Percentiles rank a stretch among this genome's conserved stretches.
Conservation (phyloP, 192 early-diverging fungal species). For the Powellomyces hirtus region DNA sequence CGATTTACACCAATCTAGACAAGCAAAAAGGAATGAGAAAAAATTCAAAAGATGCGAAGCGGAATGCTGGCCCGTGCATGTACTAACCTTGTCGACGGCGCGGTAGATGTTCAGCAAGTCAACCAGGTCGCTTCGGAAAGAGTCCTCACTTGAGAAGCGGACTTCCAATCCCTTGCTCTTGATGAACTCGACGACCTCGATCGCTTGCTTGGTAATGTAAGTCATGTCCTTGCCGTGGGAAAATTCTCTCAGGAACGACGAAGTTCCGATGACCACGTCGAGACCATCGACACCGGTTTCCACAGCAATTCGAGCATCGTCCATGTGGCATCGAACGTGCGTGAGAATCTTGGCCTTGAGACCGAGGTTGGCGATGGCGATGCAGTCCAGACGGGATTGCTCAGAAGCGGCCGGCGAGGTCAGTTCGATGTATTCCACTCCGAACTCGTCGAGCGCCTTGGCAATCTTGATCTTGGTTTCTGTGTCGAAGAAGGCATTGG, state of each 20-base stretch:
- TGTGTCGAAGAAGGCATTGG: constrained; percentile 97
- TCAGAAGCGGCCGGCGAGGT: constrained; percentile 96
- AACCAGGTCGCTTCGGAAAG: constrained; percentile 95
- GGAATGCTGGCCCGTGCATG: background rate
- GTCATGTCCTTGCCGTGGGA: constrained; percentile 99
- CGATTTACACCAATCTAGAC: constrained; percentile 88
- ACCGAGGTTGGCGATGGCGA: constrained; percentile 85
- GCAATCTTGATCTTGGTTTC: constrained; percentile 98
- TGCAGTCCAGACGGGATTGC: constrained; percentile 91
- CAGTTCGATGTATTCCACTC: constrained; percentile 98
- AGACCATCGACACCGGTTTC: constrained; percentile 97
- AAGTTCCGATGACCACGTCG: constrained; percentile 97
- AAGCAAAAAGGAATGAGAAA: background rate
- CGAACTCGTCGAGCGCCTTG: constrained; percentile 96
- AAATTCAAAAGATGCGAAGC: background rate
- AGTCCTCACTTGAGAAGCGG: constrained; percentile 97
- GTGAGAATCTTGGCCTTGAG: constrained; percentile 97
- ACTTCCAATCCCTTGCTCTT: constrained; percentile 95
- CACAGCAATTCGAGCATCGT: constrained; percentile 93
- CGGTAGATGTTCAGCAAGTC: constrained; percentile 96
- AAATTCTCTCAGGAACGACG: constrained; percentile 93
- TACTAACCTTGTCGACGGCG: constrained; percentile 78
- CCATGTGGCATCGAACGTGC: constrained; percentile 97
- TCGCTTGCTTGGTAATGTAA: constrained; percentile 93
- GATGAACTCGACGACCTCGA: constrained; percentile 94